phyloP scores from a whole-genome alignment of 805 yeast genomes.

The Metschnikowia vanudenii region DNA sequence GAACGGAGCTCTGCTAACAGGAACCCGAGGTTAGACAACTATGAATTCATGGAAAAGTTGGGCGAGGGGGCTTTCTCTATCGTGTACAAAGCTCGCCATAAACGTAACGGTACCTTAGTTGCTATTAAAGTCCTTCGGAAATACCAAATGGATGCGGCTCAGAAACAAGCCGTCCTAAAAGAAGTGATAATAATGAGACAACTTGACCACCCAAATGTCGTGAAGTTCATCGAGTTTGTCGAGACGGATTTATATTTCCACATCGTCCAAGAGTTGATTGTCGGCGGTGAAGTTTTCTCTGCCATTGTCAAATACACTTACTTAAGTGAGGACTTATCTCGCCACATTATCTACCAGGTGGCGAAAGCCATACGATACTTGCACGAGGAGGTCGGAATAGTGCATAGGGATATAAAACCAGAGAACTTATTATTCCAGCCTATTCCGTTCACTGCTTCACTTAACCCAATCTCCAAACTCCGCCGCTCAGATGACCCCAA shows the following conservation, averaged over 20 bases:
- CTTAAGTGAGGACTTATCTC: conserved; percentile 66
- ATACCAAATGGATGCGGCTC: conserved; percentile 48
- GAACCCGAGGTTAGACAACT: conserved; percentile 22
- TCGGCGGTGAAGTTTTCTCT: conserved; percentile 81
- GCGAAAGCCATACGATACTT: conserved; percentile 67
- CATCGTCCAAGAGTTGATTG: conserved; percentile 62
- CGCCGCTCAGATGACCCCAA: conserved; percentile 57
- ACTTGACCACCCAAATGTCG: conserved; percentile 58
- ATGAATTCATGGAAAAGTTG: conserved; percentile 34
- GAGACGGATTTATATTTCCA: conserved; percentile 57
- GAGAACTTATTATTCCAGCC: conserved; percentile 70
- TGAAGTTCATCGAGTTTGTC: conserved; percentile 51
- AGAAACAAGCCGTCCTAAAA: conserved; percentile 57
- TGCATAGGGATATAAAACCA: conserved; percentile 81
- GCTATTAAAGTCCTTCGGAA: conserved; percentile 80
- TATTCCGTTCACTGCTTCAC: conserved; percentile 47
- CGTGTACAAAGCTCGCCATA: conserved; percentile 70
- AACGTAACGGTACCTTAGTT: conserved; percentile 41
- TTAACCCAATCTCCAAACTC: conserved; percentile 33
- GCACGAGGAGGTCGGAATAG: conserved; percentile 60
- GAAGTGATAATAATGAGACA: conserved; percentile 75
- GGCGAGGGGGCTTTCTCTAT: conserved; percentile 92
- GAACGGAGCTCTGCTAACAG: conserved; percentile 4
- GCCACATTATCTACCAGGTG: conserved; percentile 72
- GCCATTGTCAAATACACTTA: conserved; percentile 77